A percentile compares a stretch with the other conserved stretches of the same genome.
Evolutionary conservation across 2,329 filamentous ascomycete species (phyloP).

Genomic region (Juglanconis oblonga): DNA sequence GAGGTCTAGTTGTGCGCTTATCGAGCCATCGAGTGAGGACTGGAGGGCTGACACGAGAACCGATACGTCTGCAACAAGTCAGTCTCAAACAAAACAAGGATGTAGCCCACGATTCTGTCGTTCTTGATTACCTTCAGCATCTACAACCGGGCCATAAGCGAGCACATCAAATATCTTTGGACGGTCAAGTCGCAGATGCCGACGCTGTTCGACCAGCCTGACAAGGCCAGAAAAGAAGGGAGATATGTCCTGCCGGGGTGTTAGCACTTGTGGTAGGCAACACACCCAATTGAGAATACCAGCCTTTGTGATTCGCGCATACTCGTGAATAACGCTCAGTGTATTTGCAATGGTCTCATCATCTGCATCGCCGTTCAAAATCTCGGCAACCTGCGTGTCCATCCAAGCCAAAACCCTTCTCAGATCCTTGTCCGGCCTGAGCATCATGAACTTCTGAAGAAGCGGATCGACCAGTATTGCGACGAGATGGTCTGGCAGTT

Average conservation of each 20-base stretch:
- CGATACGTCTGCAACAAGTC: conserved; percentile 2
- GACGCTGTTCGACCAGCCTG: conserved; percentile 43
- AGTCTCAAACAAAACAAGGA: background rate
- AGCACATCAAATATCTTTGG: conserved; percentile 39
- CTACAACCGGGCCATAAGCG: conserved; percentile 50
- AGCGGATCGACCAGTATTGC: conserved; percentile 73
- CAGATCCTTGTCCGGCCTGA: conserved; percentile 51
- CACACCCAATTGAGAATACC: conserved; percentile 12
- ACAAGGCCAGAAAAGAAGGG: conserved; percentile 45
- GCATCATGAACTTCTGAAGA: conserved; percentile 72
- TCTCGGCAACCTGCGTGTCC: conserved; percentile 12
- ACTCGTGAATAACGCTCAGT: conserved; percentile 53
- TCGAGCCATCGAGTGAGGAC: conserved; percentile 43
- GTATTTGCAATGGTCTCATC: conserved; percentile 50
- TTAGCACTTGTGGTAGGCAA: background rate
- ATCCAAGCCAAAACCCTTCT: conserved; percentile 17
- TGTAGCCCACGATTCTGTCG: background rate
- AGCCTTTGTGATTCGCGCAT: conserved; percentile 56
- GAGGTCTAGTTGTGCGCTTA: conserved; percentile 55
- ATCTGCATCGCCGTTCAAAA: conserved; percentile 40
- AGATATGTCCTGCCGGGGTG: background rate
- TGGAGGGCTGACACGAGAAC: conserved; percentile 5
- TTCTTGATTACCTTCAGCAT: conserved; percentile 50
- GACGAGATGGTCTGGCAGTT: conserved; percentile 78
- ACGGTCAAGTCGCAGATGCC: background rate